phyloP scores from a whole-genome alignment of 192 early-diverging fungal species.

The Geosiphon pyriformis region DNA sequence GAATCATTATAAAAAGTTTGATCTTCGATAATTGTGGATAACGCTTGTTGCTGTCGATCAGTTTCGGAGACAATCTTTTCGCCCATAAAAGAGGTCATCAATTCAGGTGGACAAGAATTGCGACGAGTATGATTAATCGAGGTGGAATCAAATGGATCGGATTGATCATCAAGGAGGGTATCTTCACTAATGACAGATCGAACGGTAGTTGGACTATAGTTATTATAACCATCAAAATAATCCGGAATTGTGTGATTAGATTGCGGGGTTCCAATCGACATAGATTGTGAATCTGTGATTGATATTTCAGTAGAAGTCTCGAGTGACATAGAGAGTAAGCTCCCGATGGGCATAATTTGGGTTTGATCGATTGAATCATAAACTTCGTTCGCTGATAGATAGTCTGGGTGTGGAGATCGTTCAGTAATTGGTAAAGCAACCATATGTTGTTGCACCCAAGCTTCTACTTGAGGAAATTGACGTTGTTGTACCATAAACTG shows the following conservation, averaged over 20 bases:
- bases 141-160: constrained; percentile 2
- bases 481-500: constrained; percentile 16
- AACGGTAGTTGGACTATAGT: constrained; percentile 17
- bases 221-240: constrained; percentile 18
- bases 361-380: constrained; percentile 4
- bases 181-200: constrained; percentile 22
- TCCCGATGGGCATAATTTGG: constrained; percentile 10
- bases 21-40: constrained; percentile 21
- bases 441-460: no score
- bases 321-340: no score
- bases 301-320: no score
- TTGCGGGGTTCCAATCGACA: constrained; percentile 13
- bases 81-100: constrained; percentile 16
- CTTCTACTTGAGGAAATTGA: constrained; percentile 15
- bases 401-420: not conserved
- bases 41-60: constrained; percentile 3
- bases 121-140: not conserved
- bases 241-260: constrained; percentile 17
- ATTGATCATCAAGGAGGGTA: not conserved
- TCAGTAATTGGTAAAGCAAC: not conserved
- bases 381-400: constrained; percentile 9
- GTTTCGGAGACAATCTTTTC: constrained; percentile 8
- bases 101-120: constrained; percentile 24
- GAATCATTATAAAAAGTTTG: constrained; percentile 20
- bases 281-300: no score